phyloP scores from a whole-genome alignment of 257 asterid species.

The Paulownia fortunei region DNA sequence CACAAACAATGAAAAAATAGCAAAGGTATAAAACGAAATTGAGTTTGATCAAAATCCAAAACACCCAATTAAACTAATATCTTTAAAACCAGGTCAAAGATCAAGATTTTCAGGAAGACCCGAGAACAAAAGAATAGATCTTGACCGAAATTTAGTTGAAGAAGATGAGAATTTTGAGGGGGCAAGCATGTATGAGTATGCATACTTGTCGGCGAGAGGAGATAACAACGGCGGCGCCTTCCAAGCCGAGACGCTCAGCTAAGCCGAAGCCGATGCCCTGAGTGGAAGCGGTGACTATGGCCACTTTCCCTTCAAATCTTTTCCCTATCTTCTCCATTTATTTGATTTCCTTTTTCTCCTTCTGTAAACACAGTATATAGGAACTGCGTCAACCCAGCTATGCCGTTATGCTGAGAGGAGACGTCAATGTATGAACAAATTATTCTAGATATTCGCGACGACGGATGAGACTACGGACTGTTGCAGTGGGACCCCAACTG shows the following conservation, averaged over 20 bases:
- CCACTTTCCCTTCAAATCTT: slow-evolving; percentile 83
- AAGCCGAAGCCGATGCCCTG: slow-evolving; percentile 92
- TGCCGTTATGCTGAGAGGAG: too few species aligned
- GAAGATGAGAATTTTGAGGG: not conserved
- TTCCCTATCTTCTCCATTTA: slow-evolving; percentile 49
- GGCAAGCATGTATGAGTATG: not conserved
- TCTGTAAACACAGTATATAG: not conserved
- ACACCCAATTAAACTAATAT: not conserved
- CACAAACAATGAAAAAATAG: not conserved
- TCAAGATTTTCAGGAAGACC: slow-evolving; percentile 13
- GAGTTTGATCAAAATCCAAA: not conserved
- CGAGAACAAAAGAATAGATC: not conserved
- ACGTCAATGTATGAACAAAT: not conserved
- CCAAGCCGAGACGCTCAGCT: slow-evolving; percentile 87
- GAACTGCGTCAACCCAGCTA: not conserved
- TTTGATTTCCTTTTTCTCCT: not conserved
- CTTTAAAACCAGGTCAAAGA: not conserved
- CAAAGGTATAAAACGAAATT: not conserved
- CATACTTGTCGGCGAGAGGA: slow-evolving; percentile 86
- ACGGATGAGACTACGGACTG: not conserved
- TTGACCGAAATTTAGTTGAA: not conserved
- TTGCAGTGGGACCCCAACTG: not conserved
- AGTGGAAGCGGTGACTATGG: slow-evolving; percentile 91
- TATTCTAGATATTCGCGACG: not conserved
- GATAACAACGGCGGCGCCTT: slow-evolving; percentile 93